Evolutionary conservation across 371 early-diverging fungal genomes (phyloP).

Genomic region (Mucor lusitanicus): DNA sequence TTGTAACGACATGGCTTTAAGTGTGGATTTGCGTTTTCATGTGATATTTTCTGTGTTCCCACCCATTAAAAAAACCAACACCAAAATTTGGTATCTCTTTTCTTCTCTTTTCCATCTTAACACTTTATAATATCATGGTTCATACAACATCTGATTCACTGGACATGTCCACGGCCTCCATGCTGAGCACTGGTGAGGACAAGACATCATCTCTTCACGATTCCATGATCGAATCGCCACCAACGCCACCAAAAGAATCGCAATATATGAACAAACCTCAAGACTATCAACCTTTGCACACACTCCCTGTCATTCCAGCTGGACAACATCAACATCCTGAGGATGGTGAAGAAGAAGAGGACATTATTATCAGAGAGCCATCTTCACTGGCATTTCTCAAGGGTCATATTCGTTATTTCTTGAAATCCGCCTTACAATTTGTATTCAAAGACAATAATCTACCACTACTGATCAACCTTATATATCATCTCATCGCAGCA

Average conservation of each 20-base stretch:
- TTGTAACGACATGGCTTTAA: neutral
- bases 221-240: constrained; percentile 3
- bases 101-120: neutral
- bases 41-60: constrained; percentile 6
- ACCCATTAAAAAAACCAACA: constrained; percentile 1
- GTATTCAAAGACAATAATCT: constrained; percentile 48
- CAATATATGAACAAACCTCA: neutral
- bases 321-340: neutral
- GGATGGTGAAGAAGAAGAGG: neutral
- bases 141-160: constrained; percentile 17
- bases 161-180: constrained; percentile 42
- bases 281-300: neutral
- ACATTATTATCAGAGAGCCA: constrained; percentile 8
- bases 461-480: constrained; percentile 36
- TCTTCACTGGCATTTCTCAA: constrained; percentile 24
- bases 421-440: constrained; percentile 20
- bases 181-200: constrained; percentile 12
- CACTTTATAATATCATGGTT: neutral
- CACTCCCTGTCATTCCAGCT: neutral
- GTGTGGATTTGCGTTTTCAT: neutral
- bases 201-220: neutral
- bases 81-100: neutral
- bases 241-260: constrained; percentile 3
- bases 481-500: constrained; percentile 39
- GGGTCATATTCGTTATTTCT: constrained; percentile 28